Percentiles rank a stretch among this genome's conserved stretches.
phyloP scores from a whole-genome alignment of 1,284 basidiomycete genomes.

The Leccinum colubrinum region DNA sequence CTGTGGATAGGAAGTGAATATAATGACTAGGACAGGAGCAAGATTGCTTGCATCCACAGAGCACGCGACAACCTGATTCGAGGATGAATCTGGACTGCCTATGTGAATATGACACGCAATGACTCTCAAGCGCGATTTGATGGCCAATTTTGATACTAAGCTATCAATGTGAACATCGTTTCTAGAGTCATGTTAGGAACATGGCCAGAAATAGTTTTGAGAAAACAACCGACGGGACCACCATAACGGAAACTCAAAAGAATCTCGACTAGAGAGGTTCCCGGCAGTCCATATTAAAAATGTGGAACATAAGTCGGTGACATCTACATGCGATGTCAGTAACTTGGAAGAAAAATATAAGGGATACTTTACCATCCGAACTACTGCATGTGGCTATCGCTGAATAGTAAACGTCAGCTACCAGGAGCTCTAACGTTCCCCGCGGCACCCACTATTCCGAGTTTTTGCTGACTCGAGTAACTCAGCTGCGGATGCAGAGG shows the following conservation, averaged over 20 bases:
- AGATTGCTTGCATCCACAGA: slow-evolving; percentile 35
- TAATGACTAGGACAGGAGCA: slow-evolving; percentile 1
- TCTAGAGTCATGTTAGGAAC: slow-evolving; percentile 14
- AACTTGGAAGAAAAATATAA: background rate
- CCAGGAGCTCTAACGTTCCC: background rate
- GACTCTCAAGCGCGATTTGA: slow-evolving; percentile 21
- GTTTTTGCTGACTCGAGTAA: slow-evolving; percentile 21
- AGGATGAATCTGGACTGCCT: slow-evolving; percentile 28
- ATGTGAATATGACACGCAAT: slow-evolving; percentile 18
- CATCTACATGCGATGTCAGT: slow-evolving; percentile 17
- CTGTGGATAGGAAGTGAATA: slow-evolving; percentile 22
- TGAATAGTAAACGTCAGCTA: slow-evolving; percentile 8
- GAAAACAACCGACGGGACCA: slow-evolving; percentile 20
- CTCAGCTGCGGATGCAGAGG: slow-evolving; percentile 9
- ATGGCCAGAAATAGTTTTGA: background rate
- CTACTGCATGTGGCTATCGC: slow-evolving; percentile 22
- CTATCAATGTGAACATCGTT: slow-evolving; percentile 12
- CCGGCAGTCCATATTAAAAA: slow-evolving; percentile 23
- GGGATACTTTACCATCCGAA: slow-evolving; percentile 20
- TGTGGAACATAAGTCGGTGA: slow-evolving; percentile 17
- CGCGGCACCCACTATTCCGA: slow-evolving; percentile 24
- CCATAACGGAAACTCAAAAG: slow-evolving; percentile 17
- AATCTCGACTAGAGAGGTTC: background rate
- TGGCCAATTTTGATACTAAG: slow-evolving; percentile 17
- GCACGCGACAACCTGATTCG: slow-evolving; percentile 39